Percentiles rank a stretch among this genome's conserved stretches.
These are phyloP conservation scores for Aspergillus sclerotioniger DNA, from an alignment of 495 filamentous ascomycete species.

Conservation along the genomic window DNA sequence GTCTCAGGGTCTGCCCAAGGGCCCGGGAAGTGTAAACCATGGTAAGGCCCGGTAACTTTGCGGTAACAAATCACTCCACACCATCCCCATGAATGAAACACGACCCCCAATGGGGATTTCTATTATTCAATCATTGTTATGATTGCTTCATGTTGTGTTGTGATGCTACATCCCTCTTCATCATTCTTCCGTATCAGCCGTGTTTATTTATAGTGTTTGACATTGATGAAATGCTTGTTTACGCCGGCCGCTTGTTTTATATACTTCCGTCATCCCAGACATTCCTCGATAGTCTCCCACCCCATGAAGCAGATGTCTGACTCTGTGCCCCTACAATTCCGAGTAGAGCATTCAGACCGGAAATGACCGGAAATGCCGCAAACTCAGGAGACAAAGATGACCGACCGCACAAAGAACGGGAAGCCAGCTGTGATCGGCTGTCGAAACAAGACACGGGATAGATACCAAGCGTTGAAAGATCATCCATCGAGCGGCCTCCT, in stretches of 20 bases:
- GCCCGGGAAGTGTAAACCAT: background rate
- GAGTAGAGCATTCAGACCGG: background rate
- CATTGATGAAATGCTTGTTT: conserved; percentile 6
- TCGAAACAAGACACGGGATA: background rate
- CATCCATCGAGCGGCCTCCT: background rate
- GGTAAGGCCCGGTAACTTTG: background rate
- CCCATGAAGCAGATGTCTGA: background rate
- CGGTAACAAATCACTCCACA: background rate
- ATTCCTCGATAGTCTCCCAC: background rate
- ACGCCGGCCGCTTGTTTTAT: background rate
- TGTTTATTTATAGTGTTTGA: background rate
- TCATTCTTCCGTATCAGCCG: background rate
- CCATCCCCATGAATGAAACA: background rate
- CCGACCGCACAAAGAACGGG: background rate
- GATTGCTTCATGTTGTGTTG: background rate
- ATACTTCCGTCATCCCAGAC: background rate
- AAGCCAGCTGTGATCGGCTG: background rate
- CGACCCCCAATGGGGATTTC: background rate
- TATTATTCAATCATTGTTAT: background rate
- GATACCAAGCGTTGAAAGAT: background rate
- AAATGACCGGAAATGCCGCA: no score
- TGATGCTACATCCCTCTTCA: background rate
- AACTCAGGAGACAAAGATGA: no score
- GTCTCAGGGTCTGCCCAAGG: background rate
- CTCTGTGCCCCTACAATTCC: background rate